Percentiles rank a stretch among this genome's conserved stretches.
phyloP scores from a whole-genome alignment of 305 asterid genomes.

The Fraxinus nigra region DNA sequence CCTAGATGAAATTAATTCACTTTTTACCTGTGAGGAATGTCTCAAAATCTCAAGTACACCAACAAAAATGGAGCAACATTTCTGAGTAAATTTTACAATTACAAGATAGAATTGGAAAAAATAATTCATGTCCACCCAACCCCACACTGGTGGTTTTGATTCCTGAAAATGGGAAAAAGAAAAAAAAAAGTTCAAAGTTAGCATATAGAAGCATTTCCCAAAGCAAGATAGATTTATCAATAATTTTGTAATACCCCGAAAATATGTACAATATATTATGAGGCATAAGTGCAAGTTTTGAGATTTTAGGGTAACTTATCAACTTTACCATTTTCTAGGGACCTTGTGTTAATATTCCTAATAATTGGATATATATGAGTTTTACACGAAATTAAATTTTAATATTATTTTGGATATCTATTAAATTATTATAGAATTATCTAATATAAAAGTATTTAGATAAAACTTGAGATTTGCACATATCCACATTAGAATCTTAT shows the following conservation, averaged over 20 bases:
- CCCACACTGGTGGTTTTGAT: conserved; percentile 9
- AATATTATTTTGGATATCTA: not conserved
- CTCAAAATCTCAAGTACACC: conserved; percentile 37
- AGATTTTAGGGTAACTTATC: no score
- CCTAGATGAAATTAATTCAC: conserved; percentile 22
- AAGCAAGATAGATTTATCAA: not conserved
- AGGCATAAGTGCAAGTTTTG: no score
- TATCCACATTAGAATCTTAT: not conserved
- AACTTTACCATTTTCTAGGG: no score
- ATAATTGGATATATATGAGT: not conserved
- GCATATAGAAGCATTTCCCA: not conserved
- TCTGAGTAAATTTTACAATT: conserved; percentile 21
- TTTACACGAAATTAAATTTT: no score
- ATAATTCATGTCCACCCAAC: not conserved
- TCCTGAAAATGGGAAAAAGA: not conserved
- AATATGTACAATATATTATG: no score
- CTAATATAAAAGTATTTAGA: not conserved
- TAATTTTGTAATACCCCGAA: not conserved
- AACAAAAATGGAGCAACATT: conserved; percentile 23
- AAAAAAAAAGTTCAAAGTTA: not conserved
- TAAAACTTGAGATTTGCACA: not conserved
- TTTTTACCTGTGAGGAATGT: conserved; percentile 36
- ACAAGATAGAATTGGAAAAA: not conserved
- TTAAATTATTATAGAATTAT: no score
- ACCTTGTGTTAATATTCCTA: no score